Base-by-base conservation (phyloP, 2,329 filamentous ascomycete species). In the Microcera coccophila region DNA sequence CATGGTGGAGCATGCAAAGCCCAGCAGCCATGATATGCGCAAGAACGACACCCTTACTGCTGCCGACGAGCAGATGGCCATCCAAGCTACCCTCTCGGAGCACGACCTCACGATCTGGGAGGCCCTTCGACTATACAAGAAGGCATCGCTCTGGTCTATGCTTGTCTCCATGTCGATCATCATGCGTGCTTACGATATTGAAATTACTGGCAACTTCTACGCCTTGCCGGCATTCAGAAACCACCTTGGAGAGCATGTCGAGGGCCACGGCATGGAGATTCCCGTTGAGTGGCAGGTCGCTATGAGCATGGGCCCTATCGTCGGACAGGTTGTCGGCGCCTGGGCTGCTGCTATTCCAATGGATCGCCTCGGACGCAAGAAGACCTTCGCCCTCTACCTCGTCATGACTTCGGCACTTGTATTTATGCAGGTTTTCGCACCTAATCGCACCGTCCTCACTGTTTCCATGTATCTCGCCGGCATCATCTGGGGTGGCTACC, bases 271-370 rank as follows among this genome's bases (percentile, higher is more conserved):
- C 4, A 72, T 72, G 45, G 57, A 73, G 49, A 59, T 78, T 32
- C 65, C 68, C 3, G 67, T 70, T 1, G 57, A 65, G 3, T 77
- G 75, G 75, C 74, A 76, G 55, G 64, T 71, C 2, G 72, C 66
- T 4, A 57, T 78, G 5, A 65, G 62, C 28, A 74, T 73, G 38
- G 73, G 67, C 4, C 64, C 67, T 0, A 60, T 67, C 11, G 63
- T 65, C 8, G 75, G 75, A 3, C 64, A 70, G 39, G 71, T 78
- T 28, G 29, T 75, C 2, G 75, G 75, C 1, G 62, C 75, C 5
- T 64, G 74, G 41, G 38, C 71, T 36, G 73, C 68, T 45, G 74
- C 74, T 15, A 62, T 66, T 41, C 49, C 74, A 17, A 64, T 69
- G 9, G 71, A 77, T 19, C 55, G 60, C 3, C 62, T 64, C 31